Percentiles rank a stretch among this genome's conserved stretches.
Conservation (phyloP, 192 early-diverging fungal species). For the Mortierella hygrophila region DNA sequence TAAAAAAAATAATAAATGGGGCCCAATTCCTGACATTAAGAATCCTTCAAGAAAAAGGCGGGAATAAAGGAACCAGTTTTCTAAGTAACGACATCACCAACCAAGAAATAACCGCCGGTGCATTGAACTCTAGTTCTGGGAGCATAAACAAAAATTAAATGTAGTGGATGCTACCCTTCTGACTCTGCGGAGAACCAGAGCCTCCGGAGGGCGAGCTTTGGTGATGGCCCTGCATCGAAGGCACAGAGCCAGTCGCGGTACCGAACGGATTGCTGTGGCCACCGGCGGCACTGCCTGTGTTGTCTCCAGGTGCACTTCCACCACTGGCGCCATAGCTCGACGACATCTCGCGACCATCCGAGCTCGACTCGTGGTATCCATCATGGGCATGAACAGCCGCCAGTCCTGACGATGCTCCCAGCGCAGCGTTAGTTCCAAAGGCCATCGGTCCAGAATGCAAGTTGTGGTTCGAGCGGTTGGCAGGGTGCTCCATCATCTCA, state of each 20-base stretch:
- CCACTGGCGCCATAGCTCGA: slow-evolving; percentile 49
- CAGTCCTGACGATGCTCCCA: slow-evolving; percentile 38
- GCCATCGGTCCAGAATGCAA: slow-evolving; percentile 50
- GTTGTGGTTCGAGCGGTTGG: slow-evolving; percentile 52
- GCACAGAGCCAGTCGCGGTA: slow-evolving; percentile 25
- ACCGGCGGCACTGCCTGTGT: slow-evolving; percentile 17
- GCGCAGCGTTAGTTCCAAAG: slow-evolving; percentile 49
- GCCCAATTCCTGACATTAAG: neutral
- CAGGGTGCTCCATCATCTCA: slow-evolving; percentile 56
- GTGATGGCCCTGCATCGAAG: slow-evolving; percentile 1
- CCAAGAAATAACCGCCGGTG: neutral
- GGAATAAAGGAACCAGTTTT: slow-evolving; percentile 8
- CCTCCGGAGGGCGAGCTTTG: slow-evolving; percentile 29
- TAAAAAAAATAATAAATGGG: neutral
- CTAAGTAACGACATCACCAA: neutral
- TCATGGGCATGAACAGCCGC: slow-evolving; percentile 41
- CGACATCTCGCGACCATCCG: slow-evolving; percentile 42
- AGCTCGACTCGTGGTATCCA: slow-evolving; percentile 49
- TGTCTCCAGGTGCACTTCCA: slow-evolving; percentile 35
- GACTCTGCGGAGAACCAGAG: slow-evolving; percentile 53
- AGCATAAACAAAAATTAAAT: slow-evolving; percentile 15
- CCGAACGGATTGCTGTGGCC: slow-evolving; percentile 31
- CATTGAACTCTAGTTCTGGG: neutral
- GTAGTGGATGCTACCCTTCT: slow-evolving; percentile 56
- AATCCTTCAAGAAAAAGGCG: neutral